These are phyloP conservation scores for Sanghuangporus weigelae DNA, from an alignment of 1,284 basidiomycete genomes.

Conservation along the genomic window DNA sequence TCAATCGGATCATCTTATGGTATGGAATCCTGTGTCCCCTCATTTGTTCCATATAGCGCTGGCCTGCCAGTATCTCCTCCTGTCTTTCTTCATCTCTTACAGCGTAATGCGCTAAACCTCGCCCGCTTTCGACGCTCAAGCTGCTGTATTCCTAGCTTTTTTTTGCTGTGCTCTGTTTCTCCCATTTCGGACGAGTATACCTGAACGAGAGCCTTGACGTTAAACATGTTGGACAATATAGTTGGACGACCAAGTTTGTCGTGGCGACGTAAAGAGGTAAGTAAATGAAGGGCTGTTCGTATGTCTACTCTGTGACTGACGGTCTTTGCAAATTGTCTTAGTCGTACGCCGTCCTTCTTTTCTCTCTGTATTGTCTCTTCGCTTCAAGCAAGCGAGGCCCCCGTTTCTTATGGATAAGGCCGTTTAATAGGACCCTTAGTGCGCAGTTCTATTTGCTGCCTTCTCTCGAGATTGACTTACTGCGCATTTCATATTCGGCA, in stretches of 20 bases:
- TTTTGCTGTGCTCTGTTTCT: not conserved
- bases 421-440: slow-evolving; percentile 58
- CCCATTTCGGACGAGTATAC: not conserved
- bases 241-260: slow-evolving; percentile 71
- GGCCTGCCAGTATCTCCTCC: not conserved
- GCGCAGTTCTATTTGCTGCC: slow-evolving; percentile 24
- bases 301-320: not conserved
- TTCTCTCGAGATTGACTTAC: not conserved
- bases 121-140: not conserved
- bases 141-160: not conserved
- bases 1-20: not conserved
- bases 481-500: slow-evolving; percentile 5
- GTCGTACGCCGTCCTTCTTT: slow-evolving; percentile 84
- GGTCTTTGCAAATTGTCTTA: slow-evolving; percentile 25
- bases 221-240: slow-evolving; percentile 77
- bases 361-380: slow-evolving; percentile 82
- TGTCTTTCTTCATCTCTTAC: not conserved
- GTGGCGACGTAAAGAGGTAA: slow-evolving; percentile 72
- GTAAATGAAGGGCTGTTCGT: slow-evolving; percentile 11
- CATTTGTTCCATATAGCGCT: not conserved
- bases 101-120: not conserved
- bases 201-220: not conserved
- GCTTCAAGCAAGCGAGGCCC: slow-evolving; percentile 67
- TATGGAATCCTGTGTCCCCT: not conserved
- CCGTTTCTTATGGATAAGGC: slow-evolving; percentile 55